phyloP scores from a whole-genome alignment of 1,139 yeast genomes.

The Candida dubliniensis region DNA sequence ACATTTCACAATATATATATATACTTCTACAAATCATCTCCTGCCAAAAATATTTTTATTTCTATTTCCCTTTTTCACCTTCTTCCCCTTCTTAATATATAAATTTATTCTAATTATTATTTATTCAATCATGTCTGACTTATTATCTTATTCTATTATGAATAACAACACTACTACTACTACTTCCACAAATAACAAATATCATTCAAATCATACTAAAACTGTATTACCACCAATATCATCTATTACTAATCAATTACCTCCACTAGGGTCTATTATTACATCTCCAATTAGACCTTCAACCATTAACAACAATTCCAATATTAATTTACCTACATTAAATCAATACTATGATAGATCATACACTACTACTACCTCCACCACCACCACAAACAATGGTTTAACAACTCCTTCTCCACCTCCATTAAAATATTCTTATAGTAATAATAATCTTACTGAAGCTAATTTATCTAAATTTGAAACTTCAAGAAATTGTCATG shows the following conservation, averaged over 20 bases:
- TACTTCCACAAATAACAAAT: conserved; percentile 1
- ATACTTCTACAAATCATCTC: too few relatives aligned
- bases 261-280: not conserved
- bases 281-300: conserved; percentile 1
- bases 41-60: too few relatives aligned
- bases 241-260: conserved; percentile 3
- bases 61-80: too few relatives aligned
- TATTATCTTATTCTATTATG: conserved; percentile 39
- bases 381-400: conserved; percentile 2
- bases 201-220: not conserved
- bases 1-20: too few relatives aligned
- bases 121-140: conserved; percentile 18
- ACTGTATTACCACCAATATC: conserved; percentile 12
- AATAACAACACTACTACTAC: conserved; percentile 13
- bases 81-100: too few relatives aligned
- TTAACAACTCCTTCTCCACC: conserved; percentile 5
- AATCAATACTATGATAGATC: conserved; percentile 3
- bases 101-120: too few relatives aligned
- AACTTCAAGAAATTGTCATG: conserved; percentile 12
- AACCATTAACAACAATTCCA: conserved; percentile 7
- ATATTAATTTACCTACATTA: conserved; percentile 11
- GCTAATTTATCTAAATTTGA: conserved; percentile 14
- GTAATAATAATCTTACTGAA: conserved; percentile 11
- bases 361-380: not conserved
- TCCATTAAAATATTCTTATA: not conserved